These are phyloP conservation scores for Agaricales sp. DNA, from an alignment of 1,284 basidiomycete species.

Conservation along the genomic window DNA sequence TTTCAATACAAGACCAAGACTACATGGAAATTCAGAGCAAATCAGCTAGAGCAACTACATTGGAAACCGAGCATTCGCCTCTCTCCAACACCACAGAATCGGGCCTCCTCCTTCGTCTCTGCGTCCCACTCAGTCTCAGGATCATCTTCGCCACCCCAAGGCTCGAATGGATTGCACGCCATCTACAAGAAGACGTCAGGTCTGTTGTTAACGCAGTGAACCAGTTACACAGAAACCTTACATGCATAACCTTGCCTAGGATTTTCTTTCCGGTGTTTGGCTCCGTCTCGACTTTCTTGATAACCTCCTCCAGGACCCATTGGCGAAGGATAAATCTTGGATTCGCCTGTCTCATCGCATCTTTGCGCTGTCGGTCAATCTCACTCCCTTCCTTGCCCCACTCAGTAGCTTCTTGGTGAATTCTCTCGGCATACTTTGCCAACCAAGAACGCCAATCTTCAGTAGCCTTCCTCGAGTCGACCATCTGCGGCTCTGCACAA, in stretches of 20 bases:
- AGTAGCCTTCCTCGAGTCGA: constrained; percentile 33
- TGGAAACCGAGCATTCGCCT: constrained; percentile 80
- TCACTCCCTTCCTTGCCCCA: constrained; percentile 25
- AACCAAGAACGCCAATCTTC: constrained; percentile 60
- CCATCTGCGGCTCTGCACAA: constrained; percentile 30
- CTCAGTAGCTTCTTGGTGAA: constrained; percentile 39
- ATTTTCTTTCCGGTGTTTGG: constrained; percentile 45
- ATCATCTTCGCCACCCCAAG: constrained; percentile 65
- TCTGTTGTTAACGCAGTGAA: constrained; percentile 3
- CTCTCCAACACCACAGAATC: constrained; percentile 73
- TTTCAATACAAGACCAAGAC: too few species aligned
- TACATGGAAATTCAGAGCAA: too few species aligned
- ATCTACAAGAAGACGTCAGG: constrained; percentile 36
- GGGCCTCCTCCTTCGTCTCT: constrained; percentile 63
- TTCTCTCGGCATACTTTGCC: constrained; percentile 50
- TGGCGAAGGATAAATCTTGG: constrained; percentile 87
- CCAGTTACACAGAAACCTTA: constrained; percentile 23
- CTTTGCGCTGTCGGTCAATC: constrained; percentile 30
- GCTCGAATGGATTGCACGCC: constrained; percentile 70
- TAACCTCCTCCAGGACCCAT: constrained; percentile 89
- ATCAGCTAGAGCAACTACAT: constrained; percentile 86
- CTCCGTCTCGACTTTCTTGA: constrained; percentile 60
- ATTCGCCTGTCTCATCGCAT: constrained; percentile 47
- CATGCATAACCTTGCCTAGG: constrained; percentile 67
- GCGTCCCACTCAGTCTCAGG: constrained; percentile 30